Base-by-base conservation (phyloP, 192 early-diverging fungal species). In the Fimicolochytrium jonesii region DNA sequence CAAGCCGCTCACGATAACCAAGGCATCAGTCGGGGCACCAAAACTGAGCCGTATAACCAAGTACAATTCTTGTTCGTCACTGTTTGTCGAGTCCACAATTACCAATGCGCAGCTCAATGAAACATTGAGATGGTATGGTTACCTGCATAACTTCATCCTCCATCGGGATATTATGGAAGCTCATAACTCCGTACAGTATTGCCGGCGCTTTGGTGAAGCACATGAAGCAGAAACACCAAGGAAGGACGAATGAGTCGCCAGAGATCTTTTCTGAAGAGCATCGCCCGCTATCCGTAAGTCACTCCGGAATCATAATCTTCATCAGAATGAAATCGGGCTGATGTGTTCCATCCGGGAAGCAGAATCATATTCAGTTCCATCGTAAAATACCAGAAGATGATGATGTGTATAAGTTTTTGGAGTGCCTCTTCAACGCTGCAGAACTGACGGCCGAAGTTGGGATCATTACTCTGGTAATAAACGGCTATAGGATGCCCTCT, bases 351-450 rank as follows among this genome's bases (percentile, higher is more conserved):
- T 51, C 11, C n/a, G n/a, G n/a, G n/a, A n/a, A n/a, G n/a, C 50
- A 83, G 77, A 65, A 68, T 56, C 69, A 78, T 42, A 72, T 83
- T 20, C 78, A 72, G 46, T 80, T 80, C 37, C 73, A 71, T 63
- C 47, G 29, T 25, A 56, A 64, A 18, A 67, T 59, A 25, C 74
- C 77, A 1, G 42, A 56, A 7, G 74, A 72, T 66, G 74, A 80
- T 13, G 84, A 85, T 29, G 73, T 88, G 17, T 86, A 69, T 71
- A 77, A 74, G 26, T 88, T 82, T 51, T 71, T 88, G 56, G 71
- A 82, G 28, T 85, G 83, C 59, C 70, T 88, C 26, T 86, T 88
- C 73, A 75, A 82, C 47, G 77, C 84, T 10, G 80, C 84, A 11
- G 82, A 85, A 58, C 70, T 88, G 3, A 70, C 69, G 3, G 77